phyloP scores from a whole-genome alignment of 352 stramenopile species.

The Phytopythium helicoides region DNA sequence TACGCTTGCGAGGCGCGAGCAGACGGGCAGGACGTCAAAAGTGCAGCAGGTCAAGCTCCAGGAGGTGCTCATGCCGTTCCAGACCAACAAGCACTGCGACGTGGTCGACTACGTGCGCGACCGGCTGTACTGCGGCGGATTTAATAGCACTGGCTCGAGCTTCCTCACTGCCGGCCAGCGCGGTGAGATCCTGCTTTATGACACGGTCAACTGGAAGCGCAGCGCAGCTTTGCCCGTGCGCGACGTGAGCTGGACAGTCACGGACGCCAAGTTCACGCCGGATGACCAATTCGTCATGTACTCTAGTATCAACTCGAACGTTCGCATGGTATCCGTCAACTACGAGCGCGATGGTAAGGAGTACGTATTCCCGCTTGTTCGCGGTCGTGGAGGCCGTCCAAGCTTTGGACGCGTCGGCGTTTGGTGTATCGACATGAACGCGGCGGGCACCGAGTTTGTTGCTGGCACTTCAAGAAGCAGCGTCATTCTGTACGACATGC shows the following conservation, averaged over 20 bases:
- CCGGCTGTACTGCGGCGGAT: conserved; percentile 77
- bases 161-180: conserved; percentile 75
- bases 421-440: conserved; percentile 79
- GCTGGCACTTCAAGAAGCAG: conserved; percentile 70
- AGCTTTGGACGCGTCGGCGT: conserved; percentile 51
- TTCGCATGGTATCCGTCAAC: conserved; percentile 74
- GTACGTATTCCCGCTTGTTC: conserved; percentile 43
- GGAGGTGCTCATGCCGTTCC: conserved; percentile 80
- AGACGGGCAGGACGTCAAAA: conserved; percentile 56
- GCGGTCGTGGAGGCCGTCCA: conserved; percentile 11
- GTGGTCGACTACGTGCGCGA: conserved; percentile 68
- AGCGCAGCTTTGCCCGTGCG: conserved; percentile 48
- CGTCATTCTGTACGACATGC: conserved; percentile 82
- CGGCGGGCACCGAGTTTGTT: conserved; percentile 76
- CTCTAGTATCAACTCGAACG: conserved; percentile 79
- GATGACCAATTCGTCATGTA: conserved; percentile 74
- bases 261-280: conserved; percentile 80
- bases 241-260: conserved; percentile 81
- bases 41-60: conserved; percentile 68
- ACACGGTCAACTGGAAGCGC: conserved; percentile 69
- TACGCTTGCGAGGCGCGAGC: conserved; percentile 65
- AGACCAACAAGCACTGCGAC: conserved; percentile 73
- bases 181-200: conserved; percentile 67
- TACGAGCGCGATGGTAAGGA: conserved; percentile 51
- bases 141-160: conserved; percentile 62